Base-by-base conservation (phyloP, 176 grass and related monocot genomes). In the Avena eriantha region DNA sequence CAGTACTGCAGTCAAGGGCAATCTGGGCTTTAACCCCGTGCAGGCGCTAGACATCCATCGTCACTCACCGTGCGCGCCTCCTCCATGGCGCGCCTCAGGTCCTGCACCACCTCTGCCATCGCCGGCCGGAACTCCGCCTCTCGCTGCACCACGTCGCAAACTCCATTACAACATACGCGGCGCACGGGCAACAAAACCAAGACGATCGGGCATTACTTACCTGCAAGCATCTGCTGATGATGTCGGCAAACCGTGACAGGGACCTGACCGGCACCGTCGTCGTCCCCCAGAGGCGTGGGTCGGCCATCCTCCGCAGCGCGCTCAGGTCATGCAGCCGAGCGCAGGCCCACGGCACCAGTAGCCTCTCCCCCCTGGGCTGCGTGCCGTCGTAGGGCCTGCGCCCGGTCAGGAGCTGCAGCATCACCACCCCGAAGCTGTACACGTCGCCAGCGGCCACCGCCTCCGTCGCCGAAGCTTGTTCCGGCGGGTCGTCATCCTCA, bases 341-440 rank as follows among this genome's bases (percentile, higher is more conserved):
- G 24, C 69, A 73, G 21, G 88, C 90, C 88, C 90, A 95, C 15
- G 79, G 66, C 61, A 95, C 88, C 76, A 95, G 86, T 35, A 23
- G 86, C 71, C 87, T 81, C 83, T 95, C 85, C 0, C 49, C 76
- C n/a, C 88, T 60, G 59, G 86, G 86, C 57, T 76, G 80, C 34
- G 76, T 73, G 13, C 83, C 47, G 80, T 92, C 93, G 41, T 90
- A 95, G 34, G 93, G 86, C 10, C 26, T 88, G 43, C 85, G 90
- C 17, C 90, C 90, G 0, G 90, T 95, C 53, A 95, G 90, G 4
- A 95, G 88, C 89, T 95, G 90, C 78, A 95, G 66, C 93, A 95
- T 86, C 75, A 92, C 74, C 3, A 90, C 80, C 31, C 93, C 90
- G 47, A 95, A 90, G 88, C 93, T 81, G 64, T 95, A 92, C 12